These are phyloP conservation scores for Diaporthe aspalathi DNA, from an alignment of 2,329 filamentous ascomycete genomes.

Conservation along the genomic window DNA sequence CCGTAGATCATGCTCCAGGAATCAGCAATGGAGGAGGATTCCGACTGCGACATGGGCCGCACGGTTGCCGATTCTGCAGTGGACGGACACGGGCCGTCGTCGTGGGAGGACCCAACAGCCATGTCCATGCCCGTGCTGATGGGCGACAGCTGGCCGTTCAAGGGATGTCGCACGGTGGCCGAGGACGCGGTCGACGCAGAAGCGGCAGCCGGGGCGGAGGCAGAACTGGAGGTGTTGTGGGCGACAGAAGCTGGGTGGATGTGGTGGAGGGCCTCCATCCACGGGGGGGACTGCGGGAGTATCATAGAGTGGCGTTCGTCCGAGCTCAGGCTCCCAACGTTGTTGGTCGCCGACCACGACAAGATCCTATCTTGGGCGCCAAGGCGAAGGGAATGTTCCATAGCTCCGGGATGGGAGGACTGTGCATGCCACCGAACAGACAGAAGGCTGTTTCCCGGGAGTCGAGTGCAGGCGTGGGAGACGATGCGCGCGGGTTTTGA, in stretches of 20 bases:
- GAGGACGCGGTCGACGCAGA: constrained; percentile 49
- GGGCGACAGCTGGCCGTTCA: constrained; percentile 64
- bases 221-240: constrained; percentile 12
- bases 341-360: constrained; percentile 58
- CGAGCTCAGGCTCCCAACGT: constrained; percentile 53
- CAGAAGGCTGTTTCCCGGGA: not conserved
- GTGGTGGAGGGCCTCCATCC: constrained; percentile 47
- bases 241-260: constrained; percentile 39
- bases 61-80: constrained; percentile 53
- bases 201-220: constrained; percentile 25
- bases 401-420: constrained; percentile 51
- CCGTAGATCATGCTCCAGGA: constrained; percentile 58
- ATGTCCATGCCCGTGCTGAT: constrained; percentile 63
- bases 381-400: constrained; percentile 59
- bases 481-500: not conserved
- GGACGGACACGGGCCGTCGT: constrained; percentile 44
- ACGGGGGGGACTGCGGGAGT: constrained; percentile 51
- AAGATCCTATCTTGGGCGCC: constrained; percentile 56
- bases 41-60: constrained; percentile 58
- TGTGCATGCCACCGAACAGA: constrained; percentile 31
- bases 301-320: constrained; percentile 53
- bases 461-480: not conserved
- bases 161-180: constrained; percentile 45
- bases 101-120: constrained; percentile 40
- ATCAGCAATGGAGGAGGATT: constrained; percentile 59